phyloP scores from a whole-genome alignment of 2,329 filamentous ascomycete genomes.

The Canariomyces notabilis region DNA sequence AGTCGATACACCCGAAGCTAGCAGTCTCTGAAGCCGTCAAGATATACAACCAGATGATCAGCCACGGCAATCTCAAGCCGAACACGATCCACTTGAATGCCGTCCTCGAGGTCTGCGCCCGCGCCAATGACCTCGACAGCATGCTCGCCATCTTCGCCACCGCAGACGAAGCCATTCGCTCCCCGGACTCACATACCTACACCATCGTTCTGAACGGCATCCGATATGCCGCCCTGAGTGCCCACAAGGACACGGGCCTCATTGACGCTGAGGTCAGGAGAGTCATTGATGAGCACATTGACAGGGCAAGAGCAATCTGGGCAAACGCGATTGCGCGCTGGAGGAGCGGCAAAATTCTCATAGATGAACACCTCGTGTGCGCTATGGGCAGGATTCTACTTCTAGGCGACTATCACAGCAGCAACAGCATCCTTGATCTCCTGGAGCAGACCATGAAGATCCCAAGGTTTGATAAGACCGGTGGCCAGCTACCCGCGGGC shows the following conservation, averaged over 20 bases:
- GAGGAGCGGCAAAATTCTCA: constrained; percentile 60
- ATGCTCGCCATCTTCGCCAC: constrained; percentile 73
- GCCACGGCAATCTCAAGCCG: constrained; percentile 59
- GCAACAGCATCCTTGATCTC: constrained; percentile 67
- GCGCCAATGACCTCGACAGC: constrained; percentile 69
- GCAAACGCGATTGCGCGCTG: constrained; percentile 72
- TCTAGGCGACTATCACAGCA: constrained; percentile 57
- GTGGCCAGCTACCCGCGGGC: constrained; percentile 3
- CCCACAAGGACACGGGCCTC: constrained; percentile 5
- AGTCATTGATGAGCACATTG: constrained; percentile 45
- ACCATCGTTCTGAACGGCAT: constrained; percentile 79
- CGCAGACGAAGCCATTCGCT: constrained; percentile 58
- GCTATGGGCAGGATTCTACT: constrained; percentile 78
- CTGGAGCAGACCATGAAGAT: constrained; percentile 80
- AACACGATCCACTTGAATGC: constrained; percentile 84
- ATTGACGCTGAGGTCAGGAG: constrained; percentile 29
- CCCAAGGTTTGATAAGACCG: constrained; percentile 46
- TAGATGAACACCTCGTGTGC: constrained; percentile 76
- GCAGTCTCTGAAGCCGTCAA: constrained; percentile 65
- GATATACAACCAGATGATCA: constrained; percentile 71
- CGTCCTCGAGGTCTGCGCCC: constrained; percentile 74
- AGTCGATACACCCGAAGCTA: constrained; percentile 51
- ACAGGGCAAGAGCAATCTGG: constrained; percentile 73
- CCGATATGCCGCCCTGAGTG: constrained; percentile 38
- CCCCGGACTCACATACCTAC: constrained; percentile 70